A percentile compares a stretch with the other conserved stretches of the same genome.
Evolutionary conservation across 192 early-diverging fungal species (phyloP).

Genomic region (Coemansia guatemalensis): DNA sequence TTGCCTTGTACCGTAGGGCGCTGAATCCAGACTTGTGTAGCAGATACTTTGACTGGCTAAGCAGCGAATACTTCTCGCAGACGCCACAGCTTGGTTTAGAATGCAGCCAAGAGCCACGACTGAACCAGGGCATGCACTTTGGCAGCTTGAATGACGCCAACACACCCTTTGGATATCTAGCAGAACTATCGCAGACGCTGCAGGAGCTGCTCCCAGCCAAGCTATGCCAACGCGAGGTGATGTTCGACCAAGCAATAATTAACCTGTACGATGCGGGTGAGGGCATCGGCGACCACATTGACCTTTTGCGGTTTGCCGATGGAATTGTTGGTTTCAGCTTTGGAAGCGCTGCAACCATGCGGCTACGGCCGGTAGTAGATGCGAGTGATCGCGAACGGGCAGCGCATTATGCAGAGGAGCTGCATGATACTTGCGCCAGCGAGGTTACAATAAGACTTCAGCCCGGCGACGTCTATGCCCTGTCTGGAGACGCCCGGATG

Average conservation of each 20-base stretch:
- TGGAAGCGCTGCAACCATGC: slow-evolving; percentile 44
- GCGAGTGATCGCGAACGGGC: slow-evolving; percentile 6
- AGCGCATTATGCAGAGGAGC: slow-evolving; percentile 12
- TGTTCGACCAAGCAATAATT: slow-evolving; percentile 56
- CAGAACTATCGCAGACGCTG: slow-evolving; percentile 2
- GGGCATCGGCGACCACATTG: slow-evolving; percentile 56
- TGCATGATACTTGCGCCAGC: background rate
- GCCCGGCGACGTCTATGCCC: slow-evolving; percentile 50
- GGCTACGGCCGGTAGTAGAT: slow-evolving; percentile 16
- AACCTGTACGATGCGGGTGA: slow-evolving; percentile 57
- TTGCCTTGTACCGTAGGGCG: slow-evolving; percentile 12
- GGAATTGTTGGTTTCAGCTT: slow-evolving; percentile 53
- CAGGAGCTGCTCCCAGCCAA: background rate
- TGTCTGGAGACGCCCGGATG: slow-evolving; percentile 54
- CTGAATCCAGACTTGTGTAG: slow-evolving; percentile 2
- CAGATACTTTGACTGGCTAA: slow-evolving; percentile 34
- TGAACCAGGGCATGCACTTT: slow-evolving; percentile 50
- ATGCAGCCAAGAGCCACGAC: background rate
- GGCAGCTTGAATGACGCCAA: slow-evolving; percentile 13
- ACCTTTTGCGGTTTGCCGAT: slow-evolving; percentile 59
- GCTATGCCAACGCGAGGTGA: background rate
- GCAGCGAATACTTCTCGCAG: slow-evolving; percentile 25
- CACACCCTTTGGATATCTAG: slow-evolving; percentile 21
- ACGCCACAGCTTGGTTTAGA: slow-evolving; percentile 1
- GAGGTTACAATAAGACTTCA: slow-evolving; percentile 25